Evolutionary conservation across 1,284 basidiomycete species (phyloP).

Genomic region (Neolentinus lepideus): DNA sequence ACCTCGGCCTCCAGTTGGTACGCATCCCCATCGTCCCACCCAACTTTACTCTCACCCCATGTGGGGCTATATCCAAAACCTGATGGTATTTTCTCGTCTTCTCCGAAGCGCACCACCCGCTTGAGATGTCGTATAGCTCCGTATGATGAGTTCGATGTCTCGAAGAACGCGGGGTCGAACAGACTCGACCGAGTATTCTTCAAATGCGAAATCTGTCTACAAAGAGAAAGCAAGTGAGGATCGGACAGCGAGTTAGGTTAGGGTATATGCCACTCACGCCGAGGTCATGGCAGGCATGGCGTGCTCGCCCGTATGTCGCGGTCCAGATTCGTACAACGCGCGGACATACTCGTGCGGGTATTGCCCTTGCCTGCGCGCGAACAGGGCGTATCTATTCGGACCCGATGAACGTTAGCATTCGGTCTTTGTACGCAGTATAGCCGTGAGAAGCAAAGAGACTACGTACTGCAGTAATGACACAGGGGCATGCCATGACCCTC

Average conservation of each 20-base stretch:
- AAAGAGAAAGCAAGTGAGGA: background rate
- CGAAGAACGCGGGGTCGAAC: background rate
- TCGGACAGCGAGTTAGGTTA: background rate
- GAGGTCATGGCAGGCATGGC: slow-evolving; percentile 1
- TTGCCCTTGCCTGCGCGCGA: background rate
- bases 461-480: slow-evolving; percentile 2
- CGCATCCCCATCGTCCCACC: slow-evolving; percentile 3
- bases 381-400: background rate
- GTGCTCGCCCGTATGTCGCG: background rate
- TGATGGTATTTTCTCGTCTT: background rate
- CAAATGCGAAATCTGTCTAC: background rate
- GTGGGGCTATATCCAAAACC: background rate
- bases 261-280: background rate
- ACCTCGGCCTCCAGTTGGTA: background rate
- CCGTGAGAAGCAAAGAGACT: background rate
- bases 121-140: background rate
- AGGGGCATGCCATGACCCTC: slow-evolving; percentile 1
- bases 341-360: background rate
- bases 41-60: slow-evolving; percentile 1
- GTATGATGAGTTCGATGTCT: background rate
- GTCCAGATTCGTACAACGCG: background rate
- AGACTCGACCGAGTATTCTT: background rate
- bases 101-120: background rate
- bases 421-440: background rate
- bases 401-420: background rate